Conservation (phyloP, 164 flowering plant genomes). For the Taxillus chinensis region DNA sequence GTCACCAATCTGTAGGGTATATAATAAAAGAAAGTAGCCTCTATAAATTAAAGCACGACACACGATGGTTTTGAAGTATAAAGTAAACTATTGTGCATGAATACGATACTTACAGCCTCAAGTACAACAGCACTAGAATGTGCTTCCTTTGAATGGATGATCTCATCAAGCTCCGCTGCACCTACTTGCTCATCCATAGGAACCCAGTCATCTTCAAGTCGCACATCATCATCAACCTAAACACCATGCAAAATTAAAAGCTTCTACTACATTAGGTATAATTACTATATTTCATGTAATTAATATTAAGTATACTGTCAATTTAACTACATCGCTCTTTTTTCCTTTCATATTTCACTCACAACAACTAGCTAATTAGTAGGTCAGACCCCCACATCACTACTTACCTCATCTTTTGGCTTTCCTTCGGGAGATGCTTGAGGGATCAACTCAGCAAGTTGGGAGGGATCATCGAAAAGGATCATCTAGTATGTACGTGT, state of each 20-base stretch:
- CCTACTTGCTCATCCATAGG: constrained; percentile 80
- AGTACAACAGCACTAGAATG: constrained; percentile 92
- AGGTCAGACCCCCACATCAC: too few relatives aligned
- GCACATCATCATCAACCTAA: constrained; percentile 72
- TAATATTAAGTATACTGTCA: too few relatives aligned
- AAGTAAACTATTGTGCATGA: neutral
- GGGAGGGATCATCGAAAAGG: constrained; percentile 94
- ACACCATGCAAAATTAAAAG: neutral
- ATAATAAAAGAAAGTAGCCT: constrained; percentile 6
- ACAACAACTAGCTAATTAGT: too few relatives aligned
- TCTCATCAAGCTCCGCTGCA: constrained; percentile 63
- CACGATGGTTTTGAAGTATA: neutral
- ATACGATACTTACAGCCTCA: constrained; percentile 54
- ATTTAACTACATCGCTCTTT: too few relatives aligned
- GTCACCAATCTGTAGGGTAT: constrained; percentile 69
- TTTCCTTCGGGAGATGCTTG: constrained; percentile 90
- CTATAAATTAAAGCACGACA: neutral
- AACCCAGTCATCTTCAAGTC: constrained; percentile 98
- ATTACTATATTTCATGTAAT: too few relatives aligned
- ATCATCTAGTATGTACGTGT: constrained; percentile 82
- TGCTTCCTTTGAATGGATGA: constrained; percentile 65
- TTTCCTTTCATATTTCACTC: too few relatives aligned
- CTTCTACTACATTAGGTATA: too few relatives aligned
- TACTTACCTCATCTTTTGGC: constrained; percentile 68
- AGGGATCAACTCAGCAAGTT: constrained; percentile 65